phyloP scores from a whole-genome alignment of 2,329 filamentous ascomycete species.

The Parastagonospora nodorum region DNA sequence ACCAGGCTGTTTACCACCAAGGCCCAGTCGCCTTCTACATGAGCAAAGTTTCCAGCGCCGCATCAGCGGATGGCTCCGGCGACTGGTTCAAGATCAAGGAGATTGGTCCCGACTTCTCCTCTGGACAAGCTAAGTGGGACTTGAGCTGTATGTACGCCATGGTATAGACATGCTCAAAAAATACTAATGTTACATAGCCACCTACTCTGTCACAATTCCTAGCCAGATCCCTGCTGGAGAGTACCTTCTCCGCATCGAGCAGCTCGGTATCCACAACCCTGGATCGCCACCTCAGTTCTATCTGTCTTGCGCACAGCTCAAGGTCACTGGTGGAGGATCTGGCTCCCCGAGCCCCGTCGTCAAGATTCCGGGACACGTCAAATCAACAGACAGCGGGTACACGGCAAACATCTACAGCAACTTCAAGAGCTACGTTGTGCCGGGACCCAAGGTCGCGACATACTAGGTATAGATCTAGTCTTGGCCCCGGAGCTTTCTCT shows the following conservation, averaged over 20 bases:
- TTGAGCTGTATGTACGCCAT: conserved; percentile 29
- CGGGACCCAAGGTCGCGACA: conserved; percentile 43
- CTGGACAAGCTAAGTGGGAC: conserved; percentile 42
- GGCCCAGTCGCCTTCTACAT: conserved; percentile 46
- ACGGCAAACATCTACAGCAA: conserved; percentile 47
- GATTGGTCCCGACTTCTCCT: conserved; percentile 43
- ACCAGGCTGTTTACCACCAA: conserved; percentile 47
- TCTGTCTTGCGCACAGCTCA: conserved; percentile 53
- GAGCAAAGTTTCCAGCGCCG: conserved; percentile 42
- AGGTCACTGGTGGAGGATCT: conserved; percentile 48
- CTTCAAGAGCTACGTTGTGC: conserved; percentile 44
- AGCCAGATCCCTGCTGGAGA: conserved; percentile 50
- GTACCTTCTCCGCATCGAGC: conserved; percentile 56
- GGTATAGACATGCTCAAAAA: background rate
- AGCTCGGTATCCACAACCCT: conserved; percentile 55
- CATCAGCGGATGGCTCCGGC: conserved; percentile 41
- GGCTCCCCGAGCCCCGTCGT: conserved; percentile 27
- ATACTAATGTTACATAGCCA: conserved; percentile 25
- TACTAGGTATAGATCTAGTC: conserved; percentile 27
- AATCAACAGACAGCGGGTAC: conserved; percentile 41
- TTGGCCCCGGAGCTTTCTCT: background rate
- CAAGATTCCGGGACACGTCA: conserved; percentile 45
- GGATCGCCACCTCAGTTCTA: conserved; percentile 33
- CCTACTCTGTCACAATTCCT: conserved; percentile 48
- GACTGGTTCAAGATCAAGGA: conserved; percentile 50